A percentile compares a stretch with the other conserved stretches of the same genome.
These are phyloP conservation scores for Saturnispora serradocipensis DNA, from an alignment of 805 yeast genomes.

Conservation along the genomic window DNA sequence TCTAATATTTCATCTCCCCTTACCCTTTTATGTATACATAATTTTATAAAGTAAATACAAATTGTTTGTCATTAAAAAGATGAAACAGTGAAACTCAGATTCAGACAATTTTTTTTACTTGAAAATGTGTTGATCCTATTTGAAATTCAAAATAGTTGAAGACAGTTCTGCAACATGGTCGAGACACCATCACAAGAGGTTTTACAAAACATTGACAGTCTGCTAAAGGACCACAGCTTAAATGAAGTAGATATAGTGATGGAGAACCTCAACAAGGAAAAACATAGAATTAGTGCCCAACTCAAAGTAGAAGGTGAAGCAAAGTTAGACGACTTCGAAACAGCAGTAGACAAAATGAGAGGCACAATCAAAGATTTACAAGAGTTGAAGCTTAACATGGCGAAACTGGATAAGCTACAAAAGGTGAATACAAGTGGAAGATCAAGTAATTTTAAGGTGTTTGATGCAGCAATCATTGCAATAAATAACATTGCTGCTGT, in stretches of 20 bases:
- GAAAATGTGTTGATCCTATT: background rate
- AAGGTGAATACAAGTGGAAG: constrained; percentile 41
- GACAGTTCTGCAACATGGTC: background rate
- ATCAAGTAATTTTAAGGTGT: constrained; percentile 57
- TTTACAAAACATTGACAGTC: background rate
- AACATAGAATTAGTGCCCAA: constrained; percentile 65
- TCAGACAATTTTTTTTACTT: background rate
- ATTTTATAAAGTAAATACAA: background rate
- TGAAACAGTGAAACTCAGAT: background rate
- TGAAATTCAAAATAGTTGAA: background rate
- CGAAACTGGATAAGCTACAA: constrained; percentile 27
- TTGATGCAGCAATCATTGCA: constrained; percentile 55
- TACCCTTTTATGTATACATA: background rate
- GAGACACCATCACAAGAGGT: background rate
- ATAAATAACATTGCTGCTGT: constrained; percentile 69
- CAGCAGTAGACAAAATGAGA: constrained; percentile 20
- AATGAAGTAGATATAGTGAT: constrained; percentile 41
- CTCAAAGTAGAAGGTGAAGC: constrained; percentile 59
- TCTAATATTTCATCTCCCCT: background rate
- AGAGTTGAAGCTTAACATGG: constrained; percentile 33
- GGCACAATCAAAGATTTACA: constrained; percentile 36
- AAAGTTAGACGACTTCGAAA: constrained; percentile 23
- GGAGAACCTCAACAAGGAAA: constrained; percentile 56
- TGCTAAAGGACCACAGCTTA: background rate
- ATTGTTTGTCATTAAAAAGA: background rate